Evolutionary conservation across 306 rosid species (phyloP).

Genomic region (Quercus rubra): DNA sequence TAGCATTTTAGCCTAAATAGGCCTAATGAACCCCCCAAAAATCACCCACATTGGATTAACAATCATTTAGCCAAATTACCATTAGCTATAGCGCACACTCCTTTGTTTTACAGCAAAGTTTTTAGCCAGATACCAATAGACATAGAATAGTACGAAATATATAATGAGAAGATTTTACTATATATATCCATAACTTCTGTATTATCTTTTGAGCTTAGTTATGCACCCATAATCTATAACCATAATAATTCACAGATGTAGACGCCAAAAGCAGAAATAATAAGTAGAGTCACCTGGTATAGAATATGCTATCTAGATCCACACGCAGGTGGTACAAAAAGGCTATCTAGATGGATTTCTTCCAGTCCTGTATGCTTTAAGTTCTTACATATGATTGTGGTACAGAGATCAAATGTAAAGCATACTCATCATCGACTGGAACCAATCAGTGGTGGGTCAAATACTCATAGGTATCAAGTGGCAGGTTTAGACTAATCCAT

Average conservation of each 20-base stretch:
- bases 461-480: not conserved
- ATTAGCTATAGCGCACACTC: too few relatives aligned
- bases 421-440: not conserved
- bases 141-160: not conserved
- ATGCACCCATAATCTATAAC: not conserved
- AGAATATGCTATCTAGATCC: constrained; percentile 9
- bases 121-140: not conserved
- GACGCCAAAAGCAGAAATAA: not conserved
- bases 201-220: not conserved
- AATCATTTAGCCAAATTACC: too few relatives aligned
- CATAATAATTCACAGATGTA: constrained; percentile 1
- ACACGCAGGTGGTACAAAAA: not conserved
- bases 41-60: too few relatives aligned
- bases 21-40: too few relatives aligned
- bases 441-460: not conserved
- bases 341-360: not conserved
- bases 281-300: not conserved
- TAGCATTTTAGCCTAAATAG: too few relatives aligned
- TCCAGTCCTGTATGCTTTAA: not conserved
- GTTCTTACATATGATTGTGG: not conserved
- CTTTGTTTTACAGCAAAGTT: not conserved
- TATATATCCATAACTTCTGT: too few relatives aligned
- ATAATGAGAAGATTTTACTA: too few relatives aligned
- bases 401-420: not conserved
- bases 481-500: constrained; percentile 5